Percentiles rank a stretch among this genome's conserved stretches.
Conservation (phyloP, 1,284 basidiomycete species). For the Cystobasidiaceae sp. region DNA sequence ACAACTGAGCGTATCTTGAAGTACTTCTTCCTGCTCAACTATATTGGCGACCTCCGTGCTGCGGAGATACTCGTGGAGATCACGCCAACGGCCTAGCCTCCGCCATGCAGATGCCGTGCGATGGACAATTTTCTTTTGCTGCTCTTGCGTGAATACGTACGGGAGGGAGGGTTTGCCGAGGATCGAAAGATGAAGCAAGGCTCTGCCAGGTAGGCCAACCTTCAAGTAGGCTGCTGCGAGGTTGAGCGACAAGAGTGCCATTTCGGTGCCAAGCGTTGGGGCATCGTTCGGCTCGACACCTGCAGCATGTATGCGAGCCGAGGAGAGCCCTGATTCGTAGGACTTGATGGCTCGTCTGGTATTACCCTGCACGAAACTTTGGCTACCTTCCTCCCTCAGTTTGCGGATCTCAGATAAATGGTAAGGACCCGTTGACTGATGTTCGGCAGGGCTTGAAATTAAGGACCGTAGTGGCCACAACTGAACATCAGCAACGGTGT, state of each 20-base stretch:
- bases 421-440: neutral
- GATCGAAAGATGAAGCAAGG: neutral
- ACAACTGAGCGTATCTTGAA: too few relatives aligned
- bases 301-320: too few relatives aligned
- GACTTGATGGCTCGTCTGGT: neutral
- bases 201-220: neutral
- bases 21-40: too few relatives aligned
- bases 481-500: conserved; percentile 2
- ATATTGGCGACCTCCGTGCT: too few relatives aligned
- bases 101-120: neutral
- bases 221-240: neutral
- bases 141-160: neutral
- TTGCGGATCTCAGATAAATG: neutral
- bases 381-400: neutral
- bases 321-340: neutral
- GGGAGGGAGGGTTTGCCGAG: too few relatives aligned
- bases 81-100: too few relatives aligned
- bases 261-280: neutral
- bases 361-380: neutral
- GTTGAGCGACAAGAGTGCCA: neutral
- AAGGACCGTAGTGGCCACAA: neutral
- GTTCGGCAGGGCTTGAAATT: neutral
- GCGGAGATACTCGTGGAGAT: too few relatives aligned
- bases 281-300: too few relatives aligned
- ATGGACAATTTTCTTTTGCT: neutral